A percentile compares a stretch with the other conserved stretches of the same genome.
Conservation (phyloP, 306 rosid genomes). For the Begonia fuchsioides region DNA sequence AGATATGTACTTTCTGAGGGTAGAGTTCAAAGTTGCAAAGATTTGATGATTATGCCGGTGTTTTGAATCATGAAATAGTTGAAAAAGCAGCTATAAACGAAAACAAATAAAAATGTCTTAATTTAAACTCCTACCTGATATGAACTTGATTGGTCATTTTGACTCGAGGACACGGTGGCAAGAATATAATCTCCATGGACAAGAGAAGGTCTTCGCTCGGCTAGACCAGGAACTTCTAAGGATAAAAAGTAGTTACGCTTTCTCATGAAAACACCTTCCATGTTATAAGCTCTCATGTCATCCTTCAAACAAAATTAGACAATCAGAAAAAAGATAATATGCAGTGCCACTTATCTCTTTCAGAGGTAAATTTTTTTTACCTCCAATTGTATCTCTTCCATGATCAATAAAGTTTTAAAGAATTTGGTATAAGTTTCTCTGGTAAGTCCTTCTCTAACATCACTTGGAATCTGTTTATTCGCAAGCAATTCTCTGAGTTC, state of each 20-base stretch:
- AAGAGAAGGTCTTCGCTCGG: constrained; percentile 89
- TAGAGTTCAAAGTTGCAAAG: too few relatives aligned
- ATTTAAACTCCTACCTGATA: constrained; percentile 38
- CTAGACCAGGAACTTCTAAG: constrained; percentile 85
- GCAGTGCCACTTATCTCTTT: not conserved
- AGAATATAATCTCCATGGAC: constrained; percentile 63
- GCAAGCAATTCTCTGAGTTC: constrained; percentile 36
- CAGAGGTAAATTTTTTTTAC: constrained; percentile 21
- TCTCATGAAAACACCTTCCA: constrained; percentile 49
- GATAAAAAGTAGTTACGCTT: constrained; percentile 31
- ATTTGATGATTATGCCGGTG: not conserved
- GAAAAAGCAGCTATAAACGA: not conserved
- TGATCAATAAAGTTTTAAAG: constrained; percentile 48
- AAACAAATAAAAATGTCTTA: not conserved
- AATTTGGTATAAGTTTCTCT: constrained; percentile 25
- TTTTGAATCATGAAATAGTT: not conserved
- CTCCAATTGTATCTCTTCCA: constrained; percentile 90
- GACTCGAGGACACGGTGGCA: constrained; percentile 35
- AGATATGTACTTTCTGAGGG: too few relatives aligned
- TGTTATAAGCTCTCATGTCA: constrained; percentile 63
- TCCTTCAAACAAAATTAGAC: constrained; percentile 36
- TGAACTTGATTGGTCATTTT: constrained; percentile 5
- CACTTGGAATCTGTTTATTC: constrained; percentile 37
- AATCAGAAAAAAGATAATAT: constrained; percentile 6
- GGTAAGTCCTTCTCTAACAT: constrained; percentile 42